Evolutionary conservation across 306 rosid species (phyloP).

Genomic region (Begonia peltatifolia): DNA sequence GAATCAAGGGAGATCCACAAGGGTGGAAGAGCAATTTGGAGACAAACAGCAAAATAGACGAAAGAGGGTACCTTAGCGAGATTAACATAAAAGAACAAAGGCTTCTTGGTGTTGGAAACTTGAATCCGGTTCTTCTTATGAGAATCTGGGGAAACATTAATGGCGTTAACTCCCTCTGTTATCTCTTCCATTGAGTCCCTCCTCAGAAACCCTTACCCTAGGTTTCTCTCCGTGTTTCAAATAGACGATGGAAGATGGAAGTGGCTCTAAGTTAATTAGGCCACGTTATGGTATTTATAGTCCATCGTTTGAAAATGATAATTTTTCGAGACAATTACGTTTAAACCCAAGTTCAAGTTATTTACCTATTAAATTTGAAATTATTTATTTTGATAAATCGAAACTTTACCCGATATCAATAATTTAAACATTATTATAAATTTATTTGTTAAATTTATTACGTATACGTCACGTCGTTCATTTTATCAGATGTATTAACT

Average conservation of each 20-base stretch:
- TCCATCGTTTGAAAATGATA: no score
- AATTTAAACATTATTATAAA: no score
- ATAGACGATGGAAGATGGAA: no score
- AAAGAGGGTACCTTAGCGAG: conserved; percentile 22
- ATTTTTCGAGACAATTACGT: no score
- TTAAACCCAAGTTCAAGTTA: no score
- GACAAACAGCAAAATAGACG: not conserved
- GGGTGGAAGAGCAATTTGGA: not conserved
- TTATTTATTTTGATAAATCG: no score
- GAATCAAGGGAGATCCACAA: not conserved
- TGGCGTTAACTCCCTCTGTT: conserved; percentile 20
- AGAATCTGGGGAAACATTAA: conserved; percentile 10
- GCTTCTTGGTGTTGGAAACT: conserved; percentile 35
- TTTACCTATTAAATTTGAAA: no score
- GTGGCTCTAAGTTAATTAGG: no score
- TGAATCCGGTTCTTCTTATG: conserved; percentile 37
- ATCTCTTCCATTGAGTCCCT: conserved; percentile 25
- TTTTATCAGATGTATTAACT: no score
- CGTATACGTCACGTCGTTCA: no score
- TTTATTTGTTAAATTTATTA: no score
- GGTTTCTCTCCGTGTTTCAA: not conserved
- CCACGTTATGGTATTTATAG: not conserved
- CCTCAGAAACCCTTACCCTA: conserved; percentile 26
- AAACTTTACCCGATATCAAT: no score
- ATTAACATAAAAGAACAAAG: conserved; percentile 38